Base-by-base conservation (phyloP, 805 yeast species). In the Sungouiozyma intestinalis region DNA sequence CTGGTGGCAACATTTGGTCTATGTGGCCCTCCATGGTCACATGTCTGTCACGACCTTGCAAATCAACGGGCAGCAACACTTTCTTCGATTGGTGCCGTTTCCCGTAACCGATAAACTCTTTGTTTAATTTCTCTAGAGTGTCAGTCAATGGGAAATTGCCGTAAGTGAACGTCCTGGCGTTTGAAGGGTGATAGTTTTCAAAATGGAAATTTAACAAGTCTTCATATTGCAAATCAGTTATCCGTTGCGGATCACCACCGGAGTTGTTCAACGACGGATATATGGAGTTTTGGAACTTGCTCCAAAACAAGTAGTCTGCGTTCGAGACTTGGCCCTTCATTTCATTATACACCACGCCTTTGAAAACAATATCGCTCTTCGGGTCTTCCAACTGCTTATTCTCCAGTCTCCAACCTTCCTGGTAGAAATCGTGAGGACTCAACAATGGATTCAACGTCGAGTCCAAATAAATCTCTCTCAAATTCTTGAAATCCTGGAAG, bases 351-450 rank as follows among this genome's bases (percentile, higher is more conserved):
- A 92, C 98, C 29, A 92, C 98, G 37, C 98, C 98, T 62, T 92
- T 92, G 62, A 86, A 85, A 3, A 67, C 68, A 35, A 92, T 57
- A 1, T 85, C 83, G 13, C 85, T 71, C 0, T 52, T 45, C 14
- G 67, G 65, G 56, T 88, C 87, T 5, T 70, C 61, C 4, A 77
- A 62, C 41, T 69, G 71, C 41, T 73, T 74, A 50, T 85, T 76
- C 61, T 92, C 98, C 33, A 92, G 66, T 57, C 98, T 77, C 98
- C 98, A 92, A 32, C 98, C 98, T 65, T 92, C 98, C 66, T 92
- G 98, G 48, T 71, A 71, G 58, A 92, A 92, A 62, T 92, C 97
- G 43, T 79, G 80, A 47, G 75, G 73, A 27, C 81, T 73, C 45
- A 92, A 65, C 32, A 85, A 59, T 8, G 98, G 98, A 50, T 77